Evolutionary conservation across 2,329 filamentous ascomycete species (phyloP), one percentile per base, ranked within the genome.

Genomic region (Metarhizium brunneum): DNA sequence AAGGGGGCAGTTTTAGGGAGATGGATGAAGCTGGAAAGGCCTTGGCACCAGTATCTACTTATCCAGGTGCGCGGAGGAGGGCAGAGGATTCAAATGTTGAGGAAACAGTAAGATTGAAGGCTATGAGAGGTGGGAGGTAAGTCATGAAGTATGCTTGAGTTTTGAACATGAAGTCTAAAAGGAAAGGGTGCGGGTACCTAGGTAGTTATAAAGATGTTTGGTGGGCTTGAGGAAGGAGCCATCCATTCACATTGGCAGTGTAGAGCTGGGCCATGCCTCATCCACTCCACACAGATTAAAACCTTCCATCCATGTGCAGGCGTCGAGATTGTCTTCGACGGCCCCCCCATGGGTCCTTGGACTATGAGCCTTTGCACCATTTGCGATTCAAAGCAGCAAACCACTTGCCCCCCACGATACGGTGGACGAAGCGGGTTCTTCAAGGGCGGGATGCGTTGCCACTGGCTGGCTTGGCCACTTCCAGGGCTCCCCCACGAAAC

Each of bases 351-450:
- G 35, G 6, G 6, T 18, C 40, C 40, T 29, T 25, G 25, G 25
- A 25, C 25, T 14, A 38, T 40, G 7, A 40, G 43, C 49, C 20
- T 35, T 32, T 18, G 30, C 30, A 25, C 25, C 25, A 18, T 20
- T 36, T 38, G 54, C 54, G 14, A 52, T 40, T 43, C 20, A 48
- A 48, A 20, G 50, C 42, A 40, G n/a, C 42, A 35, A 56, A 50
- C n/a, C 50, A 18, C 14, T 11, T 48, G 50, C 42, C 54, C 54
- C 54, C 54, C 54, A 56, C 54, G 54, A 50, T 50, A n/a, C 2
- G 45, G 10, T 16, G 4, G 25, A 48, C 6, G 25, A 30, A 48
- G 14, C 7, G 45, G 20, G 45, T 48, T 48, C 13, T 16, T 30
- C 43, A 2, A 35, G 53, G 35, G 25, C n/a, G 35, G 53, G 20